A percentile compares a stretch with the other conserved stretches of the same genome.
Evolutionary conservation across 257 asterid species (phyloP).

Genomic region (Phtheirospermum japonicum): DNA sequence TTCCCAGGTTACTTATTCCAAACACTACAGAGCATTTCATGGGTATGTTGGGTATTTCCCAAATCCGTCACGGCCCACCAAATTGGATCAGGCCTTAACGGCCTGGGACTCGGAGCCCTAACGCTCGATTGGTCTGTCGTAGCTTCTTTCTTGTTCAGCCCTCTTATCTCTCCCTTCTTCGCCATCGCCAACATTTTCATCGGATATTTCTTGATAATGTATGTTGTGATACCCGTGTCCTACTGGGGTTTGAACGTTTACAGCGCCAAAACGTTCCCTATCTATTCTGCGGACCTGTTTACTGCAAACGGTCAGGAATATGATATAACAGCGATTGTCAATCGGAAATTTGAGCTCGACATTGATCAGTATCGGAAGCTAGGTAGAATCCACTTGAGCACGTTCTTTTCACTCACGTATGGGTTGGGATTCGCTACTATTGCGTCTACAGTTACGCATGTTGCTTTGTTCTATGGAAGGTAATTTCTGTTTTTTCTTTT

Average conservation of each 20-base stretch:
- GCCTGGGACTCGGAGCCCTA: conserved; percentile 67
- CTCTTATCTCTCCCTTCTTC: conserved; percentile 68
- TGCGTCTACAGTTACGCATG: conserved; percentile 67
- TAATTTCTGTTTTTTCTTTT: conserved; percentile 5
- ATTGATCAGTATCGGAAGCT: conserved; percentile 44
- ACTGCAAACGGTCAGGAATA: conserved; percentile 52
- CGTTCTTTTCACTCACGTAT: conserved; percentile 56
- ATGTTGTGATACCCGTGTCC: conserved; percentile 57
- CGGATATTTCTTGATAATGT: conserved; percentile 50
- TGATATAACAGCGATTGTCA: conserved; percentile 47
- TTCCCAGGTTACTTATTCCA: conserved; percentile 68
- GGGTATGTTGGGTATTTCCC: conserved; percentile 83
- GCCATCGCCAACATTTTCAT: conserved; percentile 68
- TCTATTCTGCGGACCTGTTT: conserved; percentile 55
- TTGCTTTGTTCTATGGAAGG: conserved; percentile 75
- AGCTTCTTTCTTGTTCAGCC: conserved; percentile 72
- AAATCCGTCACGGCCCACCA: conserved; percentile 77
- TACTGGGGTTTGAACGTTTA: conserved; percentile 76
- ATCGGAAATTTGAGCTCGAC: conserved; percentile 47
- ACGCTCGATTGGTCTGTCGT: conserved; percentile 71
- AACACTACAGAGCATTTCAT: conserved; percentile 61
- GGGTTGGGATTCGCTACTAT: conserved; percentile 87
- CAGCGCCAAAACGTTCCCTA: conserved; percentile 54
- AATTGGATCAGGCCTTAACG: conserved; percentile 66
- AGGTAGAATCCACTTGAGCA: conserved; percentile 62